phyloP scores from a whole-genome alignment of 768 basidiomycete genomes.

The Phaeotremella skinneri region DNA sequence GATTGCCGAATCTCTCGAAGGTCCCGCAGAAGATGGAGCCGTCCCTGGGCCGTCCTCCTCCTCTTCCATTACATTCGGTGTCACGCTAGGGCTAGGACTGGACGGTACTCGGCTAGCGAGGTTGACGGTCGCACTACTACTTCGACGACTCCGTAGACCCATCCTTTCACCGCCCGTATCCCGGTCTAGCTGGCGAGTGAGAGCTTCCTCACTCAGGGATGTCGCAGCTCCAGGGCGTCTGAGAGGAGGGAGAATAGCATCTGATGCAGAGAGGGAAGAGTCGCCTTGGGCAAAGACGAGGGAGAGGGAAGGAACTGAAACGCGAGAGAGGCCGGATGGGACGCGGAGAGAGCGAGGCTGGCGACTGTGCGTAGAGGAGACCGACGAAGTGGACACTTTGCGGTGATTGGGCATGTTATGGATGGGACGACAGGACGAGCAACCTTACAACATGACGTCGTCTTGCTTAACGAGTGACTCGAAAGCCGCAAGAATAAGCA shows the following conservation, averaged over 20 bases:
- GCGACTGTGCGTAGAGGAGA: slow-evolving; percentile 3
- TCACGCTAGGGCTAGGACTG: slow-evolving; percentile 16
- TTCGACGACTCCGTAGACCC: slow-evolving; percentile 35
- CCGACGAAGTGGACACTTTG: background rate
- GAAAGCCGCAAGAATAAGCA: no score
- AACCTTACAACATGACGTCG: no score
- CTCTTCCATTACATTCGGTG: slow-evolving; percentile 24
- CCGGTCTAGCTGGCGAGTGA: slow-evolving; percentile 38
- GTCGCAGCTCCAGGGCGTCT: slow-evolving; percentile 1
- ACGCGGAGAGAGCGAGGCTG: slow-evolving; percentile 19
- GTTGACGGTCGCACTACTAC: slow-evolving; percentile 31
- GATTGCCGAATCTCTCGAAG: slow-evolving; percentile 18
- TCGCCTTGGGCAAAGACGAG: slow-evolving; percentile 30
- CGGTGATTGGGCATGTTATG: background rate
- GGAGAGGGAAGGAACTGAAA: slow-evolving; percentile 23
- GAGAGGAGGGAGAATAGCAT: background rate
- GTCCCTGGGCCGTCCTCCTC: slow-evolving; percentile 8
- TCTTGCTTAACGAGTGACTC: no score
- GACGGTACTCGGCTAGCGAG: slow-evolving; percentile 19
- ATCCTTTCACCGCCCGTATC: slow-evolving; percentile 39
- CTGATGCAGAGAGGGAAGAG: background rate
- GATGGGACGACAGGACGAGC: no score
- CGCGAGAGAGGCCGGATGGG: slow-evolving; percentile 11
- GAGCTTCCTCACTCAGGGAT: slow-evolving; percentile 26
- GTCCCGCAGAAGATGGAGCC: slow-evolving; percentile 16